These are phyloP conservation scores for Cytospora piceicola DNA, from an alignment of 2,329 filamentous ascomycete species.

Conservation along the genomic window DNA sequence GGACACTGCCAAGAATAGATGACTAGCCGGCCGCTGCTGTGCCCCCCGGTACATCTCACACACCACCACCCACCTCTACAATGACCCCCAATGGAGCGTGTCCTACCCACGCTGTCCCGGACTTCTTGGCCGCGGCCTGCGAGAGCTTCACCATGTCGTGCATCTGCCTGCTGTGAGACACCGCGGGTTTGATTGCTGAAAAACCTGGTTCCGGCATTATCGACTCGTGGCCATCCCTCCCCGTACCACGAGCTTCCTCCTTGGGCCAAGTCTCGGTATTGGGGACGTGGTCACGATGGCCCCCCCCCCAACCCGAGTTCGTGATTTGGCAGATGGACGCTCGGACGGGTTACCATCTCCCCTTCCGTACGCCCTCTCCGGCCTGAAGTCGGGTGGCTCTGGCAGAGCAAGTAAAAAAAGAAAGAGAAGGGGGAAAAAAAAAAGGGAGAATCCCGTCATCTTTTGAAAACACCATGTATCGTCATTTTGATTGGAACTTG, in stretches of 20 bases:
- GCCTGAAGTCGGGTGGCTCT: background rate
- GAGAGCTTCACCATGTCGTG: constrained; percentile 23
- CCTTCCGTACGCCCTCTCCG: background rate
- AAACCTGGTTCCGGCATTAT: background rate
- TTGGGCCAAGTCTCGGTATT: constrained; percentile 12
- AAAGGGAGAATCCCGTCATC: background rate
- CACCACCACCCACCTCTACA: background rate
- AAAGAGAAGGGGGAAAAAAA: too few relatives aligned
- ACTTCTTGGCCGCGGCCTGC: constrained; percentile 16
- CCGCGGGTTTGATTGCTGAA: constrained; percentile 4
- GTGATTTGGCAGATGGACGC: constrained; percentile 5
- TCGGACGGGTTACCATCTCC: background rate
- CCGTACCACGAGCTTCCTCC: constrained; percentile 19
- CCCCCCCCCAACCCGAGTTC: constrained; percentile 1
- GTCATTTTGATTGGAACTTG: constrained; percentile 5
- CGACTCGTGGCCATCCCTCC: constrained; percentile 10
- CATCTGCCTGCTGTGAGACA: constrained; percentile 8
- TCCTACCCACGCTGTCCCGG: constrained; percentile 13
- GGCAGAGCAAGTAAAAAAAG: background rate
- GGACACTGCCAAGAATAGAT: constrained; percentile 26
- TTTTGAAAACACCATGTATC: constrained; percentile 16
- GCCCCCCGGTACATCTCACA: constrained; percentile 8
- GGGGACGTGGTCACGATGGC: constrained; percentile 10
- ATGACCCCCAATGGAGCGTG: constrained; percentile 7
- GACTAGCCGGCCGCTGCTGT: constrained; percentile 21